Base-by-base conservation (phyloP, 208 protist genomes). In the Trypanosoma lewisi region DNA sequence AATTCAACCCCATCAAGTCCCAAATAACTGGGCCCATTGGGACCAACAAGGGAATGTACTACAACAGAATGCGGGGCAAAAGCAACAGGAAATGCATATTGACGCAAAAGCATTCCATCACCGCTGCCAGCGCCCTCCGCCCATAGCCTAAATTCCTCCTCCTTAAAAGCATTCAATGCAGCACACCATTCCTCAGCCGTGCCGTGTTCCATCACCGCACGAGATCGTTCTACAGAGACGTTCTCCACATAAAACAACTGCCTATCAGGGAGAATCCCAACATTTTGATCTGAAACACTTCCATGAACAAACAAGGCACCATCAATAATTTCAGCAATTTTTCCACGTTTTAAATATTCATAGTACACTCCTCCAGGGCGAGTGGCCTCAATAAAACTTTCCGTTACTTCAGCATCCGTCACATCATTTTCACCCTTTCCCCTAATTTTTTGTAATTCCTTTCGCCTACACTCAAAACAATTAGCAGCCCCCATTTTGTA, bases 231-330 rank as follows among this genome's bases (percentile, higher is more conserved):
- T 6, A 59, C 16, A 9, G 23, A 6, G 23, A 1, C 42, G 53
- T 21, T 49, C 14, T 56, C 39, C 47, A 33, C 21, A 21, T 58
- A 67, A 8, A 64, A 41, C 11, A 64, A 41, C 11, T 56, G 45
- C 31, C 67, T 63, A 33, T 70, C 60, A 3, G 89, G 89, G 31
- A 94, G 73, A 53, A 91, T 80, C 33, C 85, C 84, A 27, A 88
- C 61, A 59, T 91, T 91, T 27, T 72, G 23, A 51, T 77, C 75
- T 25, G 70, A 82, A 27, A 96, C 71, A 27, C 72, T 76, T 44
- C 87, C 91, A 66, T 97, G 91, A 36, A 92, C 78, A 50, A 97
- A 97, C n/a, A 97, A 77, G 28, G 83, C 57, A 27, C 79, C 76
- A 47, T 82, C 79, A 9, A 95, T 30, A 47, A 76, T 59, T n/a